A percentile compares a stretch with the other conserved stretches of the same genome.
Evolutionary conservation across 2,329 filamentous ascomycete genomes (phyloP).

Genomic region (Fusarium sp.): DNA sequence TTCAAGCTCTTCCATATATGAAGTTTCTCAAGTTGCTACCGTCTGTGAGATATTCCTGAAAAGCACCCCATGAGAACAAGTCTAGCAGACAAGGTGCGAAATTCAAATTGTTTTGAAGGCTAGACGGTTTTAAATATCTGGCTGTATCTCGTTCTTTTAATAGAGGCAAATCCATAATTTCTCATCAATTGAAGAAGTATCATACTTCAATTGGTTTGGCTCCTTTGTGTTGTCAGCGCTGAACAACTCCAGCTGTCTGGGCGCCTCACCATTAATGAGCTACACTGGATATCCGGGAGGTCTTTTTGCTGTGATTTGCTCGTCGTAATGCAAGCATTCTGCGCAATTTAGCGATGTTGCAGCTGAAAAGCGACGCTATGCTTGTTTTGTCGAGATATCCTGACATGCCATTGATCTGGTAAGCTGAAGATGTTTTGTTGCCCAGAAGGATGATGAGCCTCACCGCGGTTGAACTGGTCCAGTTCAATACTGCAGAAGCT

Average conservation of each 20-base stretch:
- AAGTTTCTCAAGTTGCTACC: neutral
- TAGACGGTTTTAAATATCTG: rapidly evolving
- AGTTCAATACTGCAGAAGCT: neutral
- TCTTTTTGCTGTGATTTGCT: neutral
- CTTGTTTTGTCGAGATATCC: neutral
- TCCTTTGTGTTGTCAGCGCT: neutral
- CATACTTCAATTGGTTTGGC: neutral
- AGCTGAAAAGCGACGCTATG: neutral
- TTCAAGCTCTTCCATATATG: too few relatives aligned
- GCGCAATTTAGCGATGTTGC: too few relatives aligned
- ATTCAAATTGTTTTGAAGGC: rapidly evolving
- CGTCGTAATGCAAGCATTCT: neutral
- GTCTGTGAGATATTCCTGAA: rapidly evolving
- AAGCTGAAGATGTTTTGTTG: neutral
- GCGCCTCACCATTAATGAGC: rapidly evolving
- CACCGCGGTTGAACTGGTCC: neutral
- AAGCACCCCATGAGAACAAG: rapidly evolving
- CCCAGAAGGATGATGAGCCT: neutral
- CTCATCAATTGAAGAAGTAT: neutral
- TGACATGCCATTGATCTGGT: neutral
- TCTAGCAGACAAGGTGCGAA: rapidly evolving
- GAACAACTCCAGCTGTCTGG: neutral
- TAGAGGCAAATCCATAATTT: rapidly evolving
- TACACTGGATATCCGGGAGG: neutral
- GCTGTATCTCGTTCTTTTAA: rapidly evolving